Conservation (phyloP, 805 yeast genomes). For the Saccharomyces kudriavzevii region DNA sequence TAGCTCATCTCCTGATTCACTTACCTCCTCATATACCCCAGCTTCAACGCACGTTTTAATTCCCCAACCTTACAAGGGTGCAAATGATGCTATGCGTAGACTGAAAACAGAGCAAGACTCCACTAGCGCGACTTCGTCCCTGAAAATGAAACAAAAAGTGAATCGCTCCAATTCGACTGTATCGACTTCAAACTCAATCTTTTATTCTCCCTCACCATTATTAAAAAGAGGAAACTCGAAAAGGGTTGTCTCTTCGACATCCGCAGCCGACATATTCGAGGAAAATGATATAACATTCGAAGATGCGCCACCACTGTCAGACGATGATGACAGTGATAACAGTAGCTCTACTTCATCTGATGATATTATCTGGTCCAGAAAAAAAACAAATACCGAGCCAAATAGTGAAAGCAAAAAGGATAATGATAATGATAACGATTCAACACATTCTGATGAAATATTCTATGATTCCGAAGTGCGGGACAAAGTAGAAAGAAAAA, state of each 20-base stretch:
- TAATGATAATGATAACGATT: background rate
- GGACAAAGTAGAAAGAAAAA: conserved; percentile 24
- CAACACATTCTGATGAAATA: conserved; percentile 8
- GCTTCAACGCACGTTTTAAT: conserved; percentile 36
- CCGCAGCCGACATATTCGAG: conserved; percentile 46
- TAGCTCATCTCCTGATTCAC: conserved; percentile 13
- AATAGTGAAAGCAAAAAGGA: background rate
- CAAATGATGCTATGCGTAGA: conserved; percentile 9
- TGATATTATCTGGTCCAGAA: conserved; percentile 20
- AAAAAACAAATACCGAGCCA: background rate
- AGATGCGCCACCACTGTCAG: conserved; percentile 57
- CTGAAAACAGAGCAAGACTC: conserved; percentile 8
- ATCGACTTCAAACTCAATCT: conserved; percentile 10
- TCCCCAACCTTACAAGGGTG: conserved; percentile 37
- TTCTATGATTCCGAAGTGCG: background rate
- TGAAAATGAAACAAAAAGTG: conserved; percentile 11
- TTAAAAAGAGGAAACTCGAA: conserved; percentile 26
- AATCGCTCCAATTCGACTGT: conserved; percentile 17
- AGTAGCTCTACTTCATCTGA: conserved; percentile 24
- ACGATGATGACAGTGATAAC: conserved; percentile 38
- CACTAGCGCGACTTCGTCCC: conserved; percentile 5
- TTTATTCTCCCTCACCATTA: conserved; percentile 21
- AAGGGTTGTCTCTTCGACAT: conserved; percentile 29
- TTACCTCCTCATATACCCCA: conserved; percentile 35
- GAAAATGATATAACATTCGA: conserved; percentile 70